Evolutionary conservation across 1,284 basidiomycete species (phyloP), one percentile per base, ranked within the genome.

Genomic region (Bjerkandera adusta): DNA sequence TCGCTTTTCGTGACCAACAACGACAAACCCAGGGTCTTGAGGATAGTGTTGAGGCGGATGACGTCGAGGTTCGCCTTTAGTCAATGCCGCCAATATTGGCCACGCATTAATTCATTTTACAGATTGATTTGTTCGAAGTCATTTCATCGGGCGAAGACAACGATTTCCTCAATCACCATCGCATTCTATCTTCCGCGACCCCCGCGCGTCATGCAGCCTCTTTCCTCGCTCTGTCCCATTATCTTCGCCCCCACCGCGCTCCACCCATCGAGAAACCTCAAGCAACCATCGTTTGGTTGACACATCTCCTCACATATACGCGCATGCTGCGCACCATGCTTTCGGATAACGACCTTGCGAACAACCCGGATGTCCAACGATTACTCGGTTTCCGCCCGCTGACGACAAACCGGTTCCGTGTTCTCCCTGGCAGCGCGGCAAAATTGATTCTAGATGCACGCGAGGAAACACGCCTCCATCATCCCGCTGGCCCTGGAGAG

Each of bases 321-420:
- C 13, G 5, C 5, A 30, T 13, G 12, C 10, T 34, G 8, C 32
- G 32, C 12, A 8, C 8, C 13, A 35, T 34, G 15, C 7, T 15
- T 12, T 13, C 16, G 5, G 3, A 13, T 29, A 27, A 21, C 6
- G 22, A 35, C 29, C 38, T 39, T 12, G n/a, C 12, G 22, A 25
- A 36, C 27, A 33, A 25, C 16, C 26, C 10, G 7, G 13, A 25
- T 8, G 12, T 43, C 13, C 40, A 43, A 25, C 26, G 7, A 10
- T 4, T 43, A 15, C 27, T 43, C 25, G 47, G 47, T 12, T 43
- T 48, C 22, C 29, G 35, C 4, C 26, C 26, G 1, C 26, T 44
- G 4, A 43, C 47, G 8, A 13, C 32, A 7, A 22, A 8, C 13
- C 6, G 12, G 10, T 40, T 26, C 38, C 33, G 32, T 21, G 12